phyloP scores from a whole-genome alignment of 176 grass and related monocot species.

The Lolium perenne region DNA sequence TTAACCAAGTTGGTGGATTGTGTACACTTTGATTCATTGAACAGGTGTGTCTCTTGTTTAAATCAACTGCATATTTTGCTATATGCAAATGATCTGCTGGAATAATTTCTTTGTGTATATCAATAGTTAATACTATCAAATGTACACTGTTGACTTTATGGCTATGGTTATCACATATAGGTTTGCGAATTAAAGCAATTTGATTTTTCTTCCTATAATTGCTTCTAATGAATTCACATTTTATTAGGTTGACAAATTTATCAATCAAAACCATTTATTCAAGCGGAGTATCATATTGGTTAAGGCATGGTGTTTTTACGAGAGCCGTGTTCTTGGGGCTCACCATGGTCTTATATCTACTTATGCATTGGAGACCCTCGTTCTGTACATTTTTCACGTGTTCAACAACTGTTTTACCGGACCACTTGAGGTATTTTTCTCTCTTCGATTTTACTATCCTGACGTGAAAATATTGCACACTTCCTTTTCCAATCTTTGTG shows the following conservation, averaged over 20 bases:
- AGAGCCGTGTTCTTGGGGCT: constrained; percentile 96
- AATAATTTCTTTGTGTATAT: constrained; percentile 16
- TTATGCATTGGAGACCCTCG: constrained; percentile 94
- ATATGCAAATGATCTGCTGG: background rate
- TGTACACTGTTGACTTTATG: constrained; percentile 4
- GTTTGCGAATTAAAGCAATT: constrained; percentile 4
- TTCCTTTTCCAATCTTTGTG: constrained; percentile 8
- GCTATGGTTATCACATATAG: constrained; percentile 32
- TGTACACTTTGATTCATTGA: constrained; percentile 97
- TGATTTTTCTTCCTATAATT: constrained; percentile 45
- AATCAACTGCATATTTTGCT: constrained; percentile 22
- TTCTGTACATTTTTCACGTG: constrained; percentile 98
- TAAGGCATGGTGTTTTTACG: constrained; percentile 98
- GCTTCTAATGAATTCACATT: constrained; percentile 47
- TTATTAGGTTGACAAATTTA: constrained; percentile 72
- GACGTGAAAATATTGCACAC: constrained; percentile 17
- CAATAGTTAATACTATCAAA: constrained; percentile 8
- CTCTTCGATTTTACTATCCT: constrained; percentile 29
- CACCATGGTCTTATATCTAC: constrained; percentile 99
- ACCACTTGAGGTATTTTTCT: constrained; percentile 81
- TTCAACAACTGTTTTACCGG: constrained; percentile 89
- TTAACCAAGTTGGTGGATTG: constrained; percentile 97
- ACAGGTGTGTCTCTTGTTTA: constrained; percentile 61
- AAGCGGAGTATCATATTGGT: constrained; percentile 98
- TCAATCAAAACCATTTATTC: constrained; percentile 84